Evolutionary conservation across 1,284 basidiomycete species (phyloP), one percentile per base, ranked within the genome.

Genomic region (Xerocomus cyaneibrunnescens): DNA sequence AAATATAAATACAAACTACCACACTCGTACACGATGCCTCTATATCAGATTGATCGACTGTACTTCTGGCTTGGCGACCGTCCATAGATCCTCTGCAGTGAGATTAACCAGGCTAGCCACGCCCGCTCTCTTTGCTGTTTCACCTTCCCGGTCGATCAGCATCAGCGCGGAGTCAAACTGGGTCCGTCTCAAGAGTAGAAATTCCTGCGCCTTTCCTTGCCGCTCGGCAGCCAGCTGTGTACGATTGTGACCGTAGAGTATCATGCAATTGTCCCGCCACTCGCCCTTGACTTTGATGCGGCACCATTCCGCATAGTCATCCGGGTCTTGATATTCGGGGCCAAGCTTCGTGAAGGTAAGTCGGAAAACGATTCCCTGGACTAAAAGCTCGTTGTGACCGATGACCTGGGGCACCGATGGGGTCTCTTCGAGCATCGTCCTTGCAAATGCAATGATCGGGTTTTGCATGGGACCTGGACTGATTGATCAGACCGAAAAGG

Each of bases 201-300:
- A 52, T 10, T 52, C 50, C 14, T 52, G 50, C 7, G 52, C 34
- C 23, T 31, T 52, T 9, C 50, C 34, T 30, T 49, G 32, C 9
- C 50, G 50, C 19, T 52, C 27, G 1, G 28, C 9, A n/a, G 30
- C 30, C 39, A 52, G 6, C 28, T 22, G 27, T 5, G 28, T 12
- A 9, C 39, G 39, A 27, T 52, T 21, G 19, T 52, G 39, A 17
- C 50, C 50, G 23, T 52, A 52, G 22, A 52, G 19, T 21, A 52
- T 27, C 34, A 52, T 12, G 27, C 32, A 52, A 21, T 45, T 31
- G 14, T 49, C 3, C 22, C 3, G 27, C 50, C 28, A 52, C 9
- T 9, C 13, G 4, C 10, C 50, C 27, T 42, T 43, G 32, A 52
- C 27, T 17, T 52, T 31, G 6, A 52, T 52, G 14, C 34, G 39